Base-by-base conservation (phyloP, 352 stramenopile species). In the Thalassiosira mediterranea region DNA sequence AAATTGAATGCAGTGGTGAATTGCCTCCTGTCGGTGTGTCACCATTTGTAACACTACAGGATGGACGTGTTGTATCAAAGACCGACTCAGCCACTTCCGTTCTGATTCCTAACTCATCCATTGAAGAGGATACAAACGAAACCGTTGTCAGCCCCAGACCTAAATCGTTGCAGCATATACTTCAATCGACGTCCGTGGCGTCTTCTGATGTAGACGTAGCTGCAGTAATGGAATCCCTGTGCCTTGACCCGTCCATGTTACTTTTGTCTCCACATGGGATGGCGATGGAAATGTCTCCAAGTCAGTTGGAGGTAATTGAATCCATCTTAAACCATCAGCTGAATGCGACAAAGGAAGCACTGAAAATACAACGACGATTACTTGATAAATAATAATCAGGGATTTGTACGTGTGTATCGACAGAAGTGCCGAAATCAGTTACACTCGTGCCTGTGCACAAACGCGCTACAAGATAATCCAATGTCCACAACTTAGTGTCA, bases 201-300 rank as follows among this genome's bases (percentile, higher is more conserved):
- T 42, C 38, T 40, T 29, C 32, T 62, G 40, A 72, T 21, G 28
- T 42, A 11, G 37, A 67, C 62, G 63, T 71, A 15, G 81, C 81
- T 47, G 72, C 81, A 37, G 58, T 80, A 46, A 87, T 91, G 76
- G 71, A 87, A 49, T 81, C 84, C n/a, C 54, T 91, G 1, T 91
- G 84, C 64, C 63, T 91, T n/a, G 81, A 90, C 59, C 66, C 74
- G 49, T 75, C 67, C 1, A 89, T 88, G 72, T 58, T 91, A 49
- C 47, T 89, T 19, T 72, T 87, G 13, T 84, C 72, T 32, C 46
- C 79, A 26, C 81, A 91, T 71, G 69, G 63, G 17, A 89, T 91
- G 81, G 81, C 84, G 15, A 70, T 89, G 57, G 65, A 86, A 57
- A 57, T 91, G 40, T 91, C 84, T 40, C 84, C 84, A 2, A 80